phyloP scores from a whole-genome alignment of 1,284 basidiomycete species.

The Cystobasidium pallidum region DNA sequence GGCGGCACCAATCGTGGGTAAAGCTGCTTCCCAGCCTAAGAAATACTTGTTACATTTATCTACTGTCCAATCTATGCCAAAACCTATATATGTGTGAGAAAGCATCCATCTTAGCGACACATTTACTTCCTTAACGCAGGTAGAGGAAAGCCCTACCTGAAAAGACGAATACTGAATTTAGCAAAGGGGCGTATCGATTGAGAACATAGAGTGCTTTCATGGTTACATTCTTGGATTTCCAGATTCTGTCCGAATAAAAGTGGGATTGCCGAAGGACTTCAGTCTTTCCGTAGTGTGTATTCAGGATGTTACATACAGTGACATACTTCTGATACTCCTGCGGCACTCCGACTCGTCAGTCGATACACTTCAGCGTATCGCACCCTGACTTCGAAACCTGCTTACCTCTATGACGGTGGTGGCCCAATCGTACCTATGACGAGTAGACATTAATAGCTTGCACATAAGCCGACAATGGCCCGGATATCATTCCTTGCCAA shows the following conservation, averaged over 20 bases:
- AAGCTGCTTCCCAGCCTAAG: conserved; percentile 11
- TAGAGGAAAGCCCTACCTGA: not conserved
- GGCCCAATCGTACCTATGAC: conserved; percentile 13
- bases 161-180: conserved; percentile 8
- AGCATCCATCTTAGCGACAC: too few relatives aligned
- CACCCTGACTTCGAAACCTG: too few relatives aligned
- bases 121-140: too few relatives aligned
- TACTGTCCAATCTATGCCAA: conserved; percentile 14
- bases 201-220: not conserved
- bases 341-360: too few relatives aligned
- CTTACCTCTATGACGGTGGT: conserved; percentile 4
- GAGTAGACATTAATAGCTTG: not conserved
- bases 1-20: conserved; percentile 6
- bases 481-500: too few relatives aligned
- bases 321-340: conserved; percentile 22
- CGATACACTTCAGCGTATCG: too few relatives aligned
- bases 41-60: conserved; percentile 26
- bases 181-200: conserved; percentile 13
- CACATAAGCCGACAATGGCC: too few relatives aligned
- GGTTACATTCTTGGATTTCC: not conserved
- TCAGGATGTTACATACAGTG: too few relatives aligned
- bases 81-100: conserved; percentile 11
- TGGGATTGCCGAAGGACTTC: not conserved
- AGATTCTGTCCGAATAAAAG: not conserved
- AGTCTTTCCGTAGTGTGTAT: too few relatives aligned